Evolutionary conservation across 352 stramenopile genomes (phyloP).

Genomic region (Pythium oligandrum): DNA sequence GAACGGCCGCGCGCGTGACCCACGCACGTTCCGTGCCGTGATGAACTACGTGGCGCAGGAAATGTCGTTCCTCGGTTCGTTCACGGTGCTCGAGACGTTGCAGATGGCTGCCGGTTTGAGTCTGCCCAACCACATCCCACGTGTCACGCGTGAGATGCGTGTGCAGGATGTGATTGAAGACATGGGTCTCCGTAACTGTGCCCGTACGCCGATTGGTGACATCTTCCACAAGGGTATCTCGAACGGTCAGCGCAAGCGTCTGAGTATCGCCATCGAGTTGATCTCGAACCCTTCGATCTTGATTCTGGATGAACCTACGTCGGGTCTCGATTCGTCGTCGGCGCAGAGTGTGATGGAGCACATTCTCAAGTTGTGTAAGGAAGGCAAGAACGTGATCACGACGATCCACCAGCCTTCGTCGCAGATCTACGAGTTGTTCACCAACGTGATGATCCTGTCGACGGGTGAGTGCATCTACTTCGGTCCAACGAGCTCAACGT

Average conservation of each 20-base stretch:
- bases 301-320: conserved; percentile 94
- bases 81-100: conserved; percentile 62
- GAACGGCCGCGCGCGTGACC: conserved; percentile 33
- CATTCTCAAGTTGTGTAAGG: conserved; percentile 42
- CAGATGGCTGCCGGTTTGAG: conserved; percentile 51
- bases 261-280: conserved; percentile 92
- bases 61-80: conserved; percentile 52
- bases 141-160: conserved; percentile 36
- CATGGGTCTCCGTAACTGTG: conserved; percentile 53
- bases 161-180: conserved; percentile 60
- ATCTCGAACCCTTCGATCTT: conserved; percentile 92
- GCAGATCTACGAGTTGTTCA: conserved; percentile 56
- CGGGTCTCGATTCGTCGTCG: conserved; percentile 86
- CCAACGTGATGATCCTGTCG: conserved; percentile 53
- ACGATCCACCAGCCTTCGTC: conserved; percentile 88
- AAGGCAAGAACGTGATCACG: conserved; percentile 63
- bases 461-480: conserved; percentile 87
- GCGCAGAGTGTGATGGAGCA: conserved; percentile 85
- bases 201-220: conserved; percentile 67
- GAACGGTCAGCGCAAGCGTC: conserved; percentile 85
- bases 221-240: conserved; percentile 84
- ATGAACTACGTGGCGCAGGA: conserved; percentile 67
- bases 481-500: conserved; percentile 48
- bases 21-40: conserved; percentile 34
- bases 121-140: conserved; percentile 33